Evolutionary conservation across 257 asterid species (phyloP).

Genomic region (Solanum bulbocastanum): DNA sequence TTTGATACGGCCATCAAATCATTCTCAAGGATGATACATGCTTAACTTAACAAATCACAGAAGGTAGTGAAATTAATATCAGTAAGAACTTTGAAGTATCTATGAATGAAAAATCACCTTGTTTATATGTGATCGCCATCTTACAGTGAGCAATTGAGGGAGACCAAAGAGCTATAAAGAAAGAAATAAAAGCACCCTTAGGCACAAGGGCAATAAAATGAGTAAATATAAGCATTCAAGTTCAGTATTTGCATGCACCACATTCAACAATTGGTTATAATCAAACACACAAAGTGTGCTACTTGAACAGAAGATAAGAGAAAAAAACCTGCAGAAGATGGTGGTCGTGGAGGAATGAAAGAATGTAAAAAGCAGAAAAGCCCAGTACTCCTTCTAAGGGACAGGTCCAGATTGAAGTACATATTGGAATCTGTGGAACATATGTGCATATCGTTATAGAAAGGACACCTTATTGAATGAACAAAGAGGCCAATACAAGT

Average conservation of each 20-base stretch:
- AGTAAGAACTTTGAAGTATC: neutral
- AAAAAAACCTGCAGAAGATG: constrained; percentile 70
- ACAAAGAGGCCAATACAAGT: neutral
- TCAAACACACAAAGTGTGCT: neutral
- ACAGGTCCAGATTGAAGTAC: constrained; percentile 93
- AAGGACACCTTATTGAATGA: neutral
- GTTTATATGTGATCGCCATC: constrained; percentile 50
- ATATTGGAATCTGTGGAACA: constrained; percentile 57
- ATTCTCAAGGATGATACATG: neutral
- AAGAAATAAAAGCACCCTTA: neutral
- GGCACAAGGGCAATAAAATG: neutral
- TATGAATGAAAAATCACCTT: constrained; percentile 24
- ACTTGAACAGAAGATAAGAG: neutral
- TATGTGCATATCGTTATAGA: neutral
- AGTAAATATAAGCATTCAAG: neutral
- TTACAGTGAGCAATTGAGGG: constrained; percentile 81
- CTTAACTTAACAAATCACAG: neutral
- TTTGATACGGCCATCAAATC: neutral
- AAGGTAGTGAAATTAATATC: neutral
- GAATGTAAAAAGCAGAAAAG: constrained; percentile 75
- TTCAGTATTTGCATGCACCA: neutral
- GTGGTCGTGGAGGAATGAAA: constrained; percentile 73
- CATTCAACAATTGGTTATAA: neutral
- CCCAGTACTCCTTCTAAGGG: constrained; percentile 63
- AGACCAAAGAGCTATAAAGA: constrained; percentile 54